Evolutionary conservation across 345 rosid species (phyloP).

Genomic region (Alliaria petiolata): DNA sequence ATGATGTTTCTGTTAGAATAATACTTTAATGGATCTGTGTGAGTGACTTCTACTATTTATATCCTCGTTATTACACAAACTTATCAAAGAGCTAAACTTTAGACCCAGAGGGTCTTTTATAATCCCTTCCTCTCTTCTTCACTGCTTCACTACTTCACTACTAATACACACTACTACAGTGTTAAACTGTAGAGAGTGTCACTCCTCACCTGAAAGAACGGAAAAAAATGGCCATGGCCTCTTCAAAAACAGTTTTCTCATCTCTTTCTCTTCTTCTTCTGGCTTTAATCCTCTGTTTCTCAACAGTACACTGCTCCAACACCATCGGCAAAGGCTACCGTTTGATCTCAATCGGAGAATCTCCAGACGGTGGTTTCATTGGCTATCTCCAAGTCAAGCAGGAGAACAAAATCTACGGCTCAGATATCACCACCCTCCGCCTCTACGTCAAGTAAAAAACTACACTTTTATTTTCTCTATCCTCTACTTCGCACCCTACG

Average conservation of each 20-base stretch:
- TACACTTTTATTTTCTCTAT: background rate
- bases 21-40: too few species aligned
- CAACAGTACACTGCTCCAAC: constrained; percentile 30
- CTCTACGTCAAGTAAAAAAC: constrained; percentile 87
- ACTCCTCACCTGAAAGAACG: background rate
- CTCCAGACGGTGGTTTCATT: constrained; percentile 65
- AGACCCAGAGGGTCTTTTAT: too few species aligned
- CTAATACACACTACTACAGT: too few species aligned
- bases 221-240: background rate
- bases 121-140: too few species aligned
- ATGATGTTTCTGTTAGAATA: too few species aligned
- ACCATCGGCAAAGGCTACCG: constrained; percentile 85
- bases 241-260: background rate
- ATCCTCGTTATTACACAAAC: too few species aligned
- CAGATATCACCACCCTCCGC: constrained; percentile 73
- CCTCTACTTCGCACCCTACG: constrained; percentile 18
- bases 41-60: too few species aligned
- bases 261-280: constrained; percentile 31
- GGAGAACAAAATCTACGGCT: constrained; percentile 71
- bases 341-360: constrained; percentile 68
- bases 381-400: constrained; percentile 81
- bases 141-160: too few species aligned
- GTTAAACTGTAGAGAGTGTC: background rate
- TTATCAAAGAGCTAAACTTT: too few species aligned
- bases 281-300: constrained; percentile 31